Conservation (phyloP, 2,329 filamentous ascomycete species). For the Tolypocladium album region DNA sequence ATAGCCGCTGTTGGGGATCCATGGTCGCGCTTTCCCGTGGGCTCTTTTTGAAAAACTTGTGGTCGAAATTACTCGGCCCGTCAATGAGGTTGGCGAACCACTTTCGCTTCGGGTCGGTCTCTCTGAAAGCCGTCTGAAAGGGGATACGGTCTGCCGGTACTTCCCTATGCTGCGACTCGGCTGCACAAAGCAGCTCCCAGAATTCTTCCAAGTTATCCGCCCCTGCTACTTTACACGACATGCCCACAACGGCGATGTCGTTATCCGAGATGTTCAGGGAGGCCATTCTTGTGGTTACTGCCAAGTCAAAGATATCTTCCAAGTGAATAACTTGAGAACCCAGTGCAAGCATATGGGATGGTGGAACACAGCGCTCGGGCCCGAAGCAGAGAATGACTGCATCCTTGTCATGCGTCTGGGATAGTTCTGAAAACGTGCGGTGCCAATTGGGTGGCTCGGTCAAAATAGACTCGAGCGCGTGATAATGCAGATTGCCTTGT, state of each 20-base stretch:
- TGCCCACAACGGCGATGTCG: conserved; percentile 27
- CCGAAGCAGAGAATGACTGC: neutral
- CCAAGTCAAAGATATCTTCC: neutral
- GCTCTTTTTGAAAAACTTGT: conserved; percentile 28
- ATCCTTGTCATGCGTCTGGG: neutral
- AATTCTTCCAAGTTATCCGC: conserved; percentile 20
- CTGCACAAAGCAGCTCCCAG: conserved; percentile 16
- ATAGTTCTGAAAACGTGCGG: neutral
- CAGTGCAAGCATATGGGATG: neutral
- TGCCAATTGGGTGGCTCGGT: neutral
- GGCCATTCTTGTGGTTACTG: neutral
- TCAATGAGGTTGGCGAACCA: conserved; percentile 14
- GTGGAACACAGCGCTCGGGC: neutral
- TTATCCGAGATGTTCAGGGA: neutral
- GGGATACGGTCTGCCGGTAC: neutral
- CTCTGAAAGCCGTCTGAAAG: neutral
- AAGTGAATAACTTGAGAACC: neutral
- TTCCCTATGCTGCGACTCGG: conserved; percentile 5
- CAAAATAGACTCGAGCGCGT: neutral
- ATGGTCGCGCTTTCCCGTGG: conserved; percentile 22
- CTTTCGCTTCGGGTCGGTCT: neutral
- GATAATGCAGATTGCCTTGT: neutral
- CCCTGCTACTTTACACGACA: conserved; percentile 25
- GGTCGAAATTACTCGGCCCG: conserved; percentile 20
- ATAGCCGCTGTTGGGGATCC: conserved; percentile 27